Conservation (phyloP, 2,329 filamentous ascomycete genomes). For the Cadophora luteo-olivacea region DNA sequence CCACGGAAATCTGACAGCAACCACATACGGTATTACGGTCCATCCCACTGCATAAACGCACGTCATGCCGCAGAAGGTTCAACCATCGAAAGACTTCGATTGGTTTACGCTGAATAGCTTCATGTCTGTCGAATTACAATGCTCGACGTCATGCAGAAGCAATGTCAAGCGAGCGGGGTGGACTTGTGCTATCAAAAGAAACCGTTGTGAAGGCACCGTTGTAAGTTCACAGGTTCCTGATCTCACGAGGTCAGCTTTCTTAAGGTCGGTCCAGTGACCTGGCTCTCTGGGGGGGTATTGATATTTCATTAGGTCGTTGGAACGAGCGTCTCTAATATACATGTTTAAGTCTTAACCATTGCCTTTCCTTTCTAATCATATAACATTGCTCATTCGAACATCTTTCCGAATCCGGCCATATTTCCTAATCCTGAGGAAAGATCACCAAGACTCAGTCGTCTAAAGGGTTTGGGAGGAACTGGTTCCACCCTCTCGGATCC, state of each 20-base stretch:
- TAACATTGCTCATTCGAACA: slow-evolving; percentile 19
- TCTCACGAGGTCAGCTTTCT: too few relatives aligned
- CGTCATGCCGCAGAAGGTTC: slow-evolving; percentile 26
- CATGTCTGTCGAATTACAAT: slow-evolving; percentile 18
- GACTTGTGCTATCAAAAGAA: background rate
- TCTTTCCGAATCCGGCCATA: slow-evolving; percentile 19
- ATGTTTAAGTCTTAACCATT: slow-evolving; percentile 11
- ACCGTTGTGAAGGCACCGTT: too few relatives aligned
- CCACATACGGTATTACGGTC: too few relatives aligned
- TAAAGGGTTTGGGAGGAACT: slow-evolving; percentile 21
- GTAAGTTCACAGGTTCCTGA: too few relatives aligned
- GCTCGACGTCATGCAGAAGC: slow-evolving; percentile 6
- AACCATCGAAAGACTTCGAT: slow-evolving; percentile 2
- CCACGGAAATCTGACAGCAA: background rate
- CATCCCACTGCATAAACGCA: slow-evolving; percentile 18
- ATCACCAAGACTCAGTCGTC: slow-evolving; percentile 38
- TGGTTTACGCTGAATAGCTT: slow-evolving; percentile 25
- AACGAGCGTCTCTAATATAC: slow-evolving; percentile 15
- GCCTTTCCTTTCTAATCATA: background rate
- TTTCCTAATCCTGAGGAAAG: slow-evolving; percentile 31
- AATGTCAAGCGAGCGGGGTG: background rate
- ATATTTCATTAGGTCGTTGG: slow-evolving; percentile 16
- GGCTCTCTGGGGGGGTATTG: background rate
- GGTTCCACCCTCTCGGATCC: slow-evolving; percentile 10
- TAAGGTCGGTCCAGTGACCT: background rate